Percentiles rank a stretch among this genome's conserved stretches.
phyloP scores from a whole-genome alignment of 2,329 filamentous ascomycete species.

The Colletotrichum truncatum region DNA sequence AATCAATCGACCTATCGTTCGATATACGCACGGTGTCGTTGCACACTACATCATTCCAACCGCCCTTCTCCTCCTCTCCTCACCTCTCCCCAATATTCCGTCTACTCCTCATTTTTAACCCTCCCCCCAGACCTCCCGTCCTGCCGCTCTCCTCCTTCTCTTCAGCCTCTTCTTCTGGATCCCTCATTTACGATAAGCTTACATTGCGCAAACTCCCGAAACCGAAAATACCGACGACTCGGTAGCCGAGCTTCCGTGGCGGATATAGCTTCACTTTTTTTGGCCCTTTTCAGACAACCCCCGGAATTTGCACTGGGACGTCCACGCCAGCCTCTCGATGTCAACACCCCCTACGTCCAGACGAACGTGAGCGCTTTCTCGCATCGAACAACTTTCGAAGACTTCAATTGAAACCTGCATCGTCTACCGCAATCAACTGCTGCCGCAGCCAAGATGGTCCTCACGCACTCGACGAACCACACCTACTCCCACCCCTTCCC shows the following conservation, averaged over 20 bases:
- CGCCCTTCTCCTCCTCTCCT: background rate
- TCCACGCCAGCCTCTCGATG: constrained; percentile 13
- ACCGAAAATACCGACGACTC: constrained; percentile 1
- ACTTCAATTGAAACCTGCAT: background rate
- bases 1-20: constrained; percentile 30
- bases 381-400: background rate
- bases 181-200: background rate
- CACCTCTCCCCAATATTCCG: constrained; percentile 3
- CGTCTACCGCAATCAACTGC: background rate
- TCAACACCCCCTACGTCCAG: constrained; percentile 7
- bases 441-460: constrained; percentile 60
- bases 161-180: background rate
- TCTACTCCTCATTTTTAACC: constrained; percentile 4
- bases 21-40: constrained; percentile 25
- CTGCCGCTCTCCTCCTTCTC: background rate
- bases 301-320: background rate
- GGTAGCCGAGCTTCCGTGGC: constrained; percentile 20
- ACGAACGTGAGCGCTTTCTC: constrained; percentile 23
- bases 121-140: background rate
- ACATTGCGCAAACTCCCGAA: constrained; percentile 2
- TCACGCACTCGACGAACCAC: constrained; percentile 73
- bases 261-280: constrained; percentile 18
- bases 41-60: constrained; percentile 26
- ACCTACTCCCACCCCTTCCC: constrained; percentile 84
- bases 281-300: background rate